phyloP scores from a whole-genome alignment of 106 monocot genomes.

The Ottelia alismoides region DNA sequence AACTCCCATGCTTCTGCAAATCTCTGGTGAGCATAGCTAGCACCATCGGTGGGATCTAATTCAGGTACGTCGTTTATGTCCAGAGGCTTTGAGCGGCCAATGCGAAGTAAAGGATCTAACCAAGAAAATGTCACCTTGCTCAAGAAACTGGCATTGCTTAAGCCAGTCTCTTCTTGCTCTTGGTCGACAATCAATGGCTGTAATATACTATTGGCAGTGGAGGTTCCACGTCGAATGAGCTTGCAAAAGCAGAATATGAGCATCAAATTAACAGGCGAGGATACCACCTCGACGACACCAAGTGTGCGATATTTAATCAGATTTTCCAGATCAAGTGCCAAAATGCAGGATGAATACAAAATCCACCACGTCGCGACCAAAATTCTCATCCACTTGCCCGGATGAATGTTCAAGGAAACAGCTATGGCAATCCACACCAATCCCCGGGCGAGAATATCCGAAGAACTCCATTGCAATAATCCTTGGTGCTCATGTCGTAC shows the following conservation, averaged over 20 bases:
- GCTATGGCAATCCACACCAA: slow-evolving; percentile 11
- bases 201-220: slow-evolving; percentile 1
- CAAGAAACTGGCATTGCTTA: slow-evolving; percentile 20
- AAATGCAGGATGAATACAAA: slow-evolving; percentile 1
- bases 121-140: slow-evolving; percentile 70
- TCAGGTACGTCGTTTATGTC: slow-evolving; percentile 39
- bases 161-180: slow-evolving; percentile 10
- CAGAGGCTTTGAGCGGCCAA: slow-evolving; percentile 45
- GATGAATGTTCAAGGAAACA: slow-evolving; percentile 6
- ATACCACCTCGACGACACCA: slow-evolving; percentile 6
- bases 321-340: slow-evolving; percentile 9
- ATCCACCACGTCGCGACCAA: slow-evolving; percentile 16
- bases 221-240: background rate
- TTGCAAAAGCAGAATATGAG: slow-evolving; percentile 32
- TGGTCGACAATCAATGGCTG: slow-evolving; percentile 26
- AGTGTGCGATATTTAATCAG: slow-evolving; percentile 4
- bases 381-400: slow-evolving; percentile 2
- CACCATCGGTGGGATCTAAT: slow-evolving; percentile 41
- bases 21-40: slow-evolving; percentile 27
- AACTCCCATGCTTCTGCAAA: slow-evolving; percentile 37
- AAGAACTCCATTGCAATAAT: background rate
- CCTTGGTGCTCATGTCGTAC: background rate
- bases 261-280: slow-evolving; percentile 13
- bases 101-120: slow-evolving; percentile 53
- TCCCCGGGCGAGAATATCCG: slow-evolving; percentile 2